Percentiles rank a stretch among this genome's conserved stretches.
Evolutionary conservation across 2,329 filamentous ascomycete species (phyloP).

Genomic region (Curvularia hawaiiensis): DNA sequence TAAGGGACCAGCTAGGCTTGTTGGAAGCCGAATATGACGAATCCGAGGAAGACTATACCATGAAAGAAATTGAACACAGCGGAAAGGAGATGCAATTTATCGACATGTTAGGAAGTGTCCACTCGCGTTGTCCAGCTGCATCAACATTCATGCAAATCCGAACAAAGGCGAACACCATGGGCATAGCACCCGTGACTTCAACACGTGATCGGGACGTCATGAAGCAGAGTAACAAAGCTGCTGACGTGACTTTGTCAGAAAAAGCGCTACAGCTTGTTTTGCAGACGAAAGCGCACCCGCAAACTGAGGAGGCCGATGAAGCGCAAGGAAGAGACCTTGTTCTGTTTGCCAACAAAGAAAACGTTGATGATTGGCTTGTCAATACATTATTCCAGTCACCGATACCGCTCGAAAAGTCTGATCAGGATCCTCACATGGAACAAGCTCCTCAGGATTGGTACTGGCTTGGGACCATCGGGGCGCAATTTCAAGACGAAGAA

Average conservation of each 20-base stretch:
- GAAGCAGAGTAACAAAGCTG: not conserved
- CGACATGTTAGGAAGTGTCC: not conserved
- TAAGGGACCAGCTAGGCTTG: slow-evolving; percentile 10
- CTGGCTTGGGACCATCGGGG: not conserved
- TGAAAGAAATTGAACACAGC: not conserved
- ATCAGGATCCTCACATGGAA: not conserved
- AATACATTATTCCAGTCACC: not conserved
- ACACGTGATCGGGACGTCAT: not conserved
- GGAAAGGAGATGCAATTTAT: not conserved
- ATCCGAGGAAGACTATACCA: slow-evolving; percentile 5
- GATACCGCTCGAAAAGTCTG: not conserved
- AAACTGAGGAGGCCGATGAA: not conserved
- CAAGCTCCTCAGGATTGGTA: not conserved
- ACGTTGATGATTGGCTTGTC: not conserved
- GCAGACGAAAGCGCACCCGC: not conserved
- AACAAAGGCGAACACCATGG: too few relatives aligned
- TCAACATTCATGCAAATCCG: not conserved
- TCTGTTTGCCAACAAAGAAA: not conserved
- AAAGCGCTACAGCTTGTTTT: not conserved
- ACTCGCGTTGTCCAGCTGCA: not conserved
- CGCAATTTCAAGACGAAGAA: not conserved
- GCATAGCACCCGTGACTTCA: not conserved
- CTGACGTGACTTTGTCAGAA: not conserved
- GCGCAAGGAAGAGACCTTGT: not conserved
- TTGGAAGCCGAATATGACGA: slow-evolving; percentile 13